Percentiles rank a stretch among this genome's conserved stretches.
phyloP scores from a whole-genome alignment of 2,329 filamentous ascomycete genomes.

The Aspergillus fumigatiaffinis region DNA sequence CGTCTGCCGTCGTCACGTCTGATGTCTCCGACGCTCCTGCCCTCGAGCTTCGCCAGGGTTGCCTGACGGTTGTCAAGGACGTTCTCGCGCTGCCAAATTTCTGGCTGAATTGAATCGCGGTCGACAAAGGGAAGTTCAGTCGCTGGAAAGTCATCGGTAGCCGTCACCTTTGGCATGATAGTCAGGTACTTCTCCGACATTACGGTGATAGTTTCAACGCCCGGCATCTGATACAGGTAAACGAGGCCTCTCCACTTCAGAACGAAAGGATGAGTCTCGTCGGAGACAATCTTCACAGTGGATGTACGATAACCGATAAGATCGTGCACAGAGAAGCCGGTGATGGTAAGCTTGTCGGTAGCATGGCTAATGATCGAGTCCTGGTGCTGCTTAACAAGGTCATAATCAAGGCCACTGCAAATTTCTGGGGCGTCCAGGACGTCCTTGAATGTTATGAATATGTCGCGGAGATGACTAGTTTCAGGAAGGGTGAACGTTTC shows the following conservation, averaged over 20 bases:
- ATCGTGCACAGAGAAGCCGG: conserved; percentile 20
- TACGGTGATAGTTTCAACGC: conserved; percentile 24
- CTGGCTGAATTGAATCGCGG: conserved; percentile 10
- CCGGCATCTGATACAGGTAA: conserved; percentile 27
- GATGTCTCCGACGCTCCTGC: conserved; percentile 32
- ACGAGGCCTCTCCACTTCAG: conserved; percentile 29
- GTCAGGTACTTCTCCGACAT: conserved; percentile 37
- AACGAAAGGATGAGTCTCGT: conserved; percentile 21
- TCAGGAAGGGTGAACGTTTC: conserved; percentile 26
- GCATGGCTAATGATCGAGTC: conserved; percentile 24
- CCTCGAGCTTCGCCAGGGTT: conserved; percentile 31
- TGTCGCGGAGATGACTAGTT: conserved; percentile 30
- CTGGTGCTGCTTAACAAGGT: conserved; percentile 27
- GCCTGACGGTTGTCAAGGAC: conserved; percentile 31
- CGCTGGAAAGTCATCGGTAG: conserved; percentile 11
- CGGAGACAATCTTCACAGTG: conserved; percentile 19
- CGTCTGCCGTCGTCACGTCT: conserved; percentile 24
- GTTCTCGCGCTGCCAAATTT: conserved; percentile 22
- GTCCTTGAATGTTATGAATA: conserved; percentile 31
- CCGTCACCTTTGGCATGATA: conserved; percentile 15
- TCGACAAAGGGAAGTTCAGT: conserved; percentile 25
- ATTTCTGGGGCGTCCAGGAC: conserved; percentile 26
- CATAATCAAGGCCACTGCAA: conserved; percentile 23
- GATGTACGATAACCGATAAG: conserved; percentile 27
- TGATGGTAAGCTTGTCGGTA: conserved; percentile 12